These are phyloP conservation scores for Nissolia schottii DNA, from an alignment of 306 rosid genomes.

Conservation along the genomic window DNA sequence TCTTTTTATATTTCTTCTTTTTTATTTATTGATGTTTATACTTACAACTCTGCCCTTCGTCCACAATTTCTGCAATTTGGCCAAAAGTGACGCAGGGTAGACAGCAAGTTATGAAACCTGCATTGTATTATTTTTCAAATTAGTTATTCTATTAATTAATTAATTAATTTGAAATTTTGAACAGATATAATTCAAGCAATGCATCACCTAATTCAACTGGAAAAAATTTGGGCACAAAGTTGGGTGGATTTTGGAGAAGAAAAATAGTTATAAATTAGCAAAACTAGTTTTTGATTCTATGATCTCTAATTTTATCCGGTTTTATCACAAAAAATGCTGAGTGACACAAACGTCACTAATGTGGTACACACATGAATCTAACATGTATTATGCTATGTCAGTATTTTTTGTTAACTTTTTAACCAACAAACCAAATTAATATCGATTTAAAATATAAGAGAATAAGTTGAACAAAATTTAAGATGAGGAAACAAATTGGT, in stretches of 20 bases:
- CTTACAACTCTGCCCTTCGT: constrained; percentile 43
- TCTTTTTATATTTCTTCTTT: no score
- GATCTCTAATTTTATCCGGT: not conserved
- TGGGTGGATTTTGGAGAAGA: not conserved
- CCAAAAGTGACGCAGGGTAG: constrained; percentile 45
- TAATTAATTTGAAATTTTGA: not conserved
- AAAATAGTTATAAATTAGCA: not conserved
- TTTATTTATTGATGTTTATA: not conserved
- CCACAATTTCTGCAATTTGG: constrained; percentile 42
- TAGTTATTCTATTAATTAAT: not conserved
- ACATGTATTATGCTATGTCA: no score
- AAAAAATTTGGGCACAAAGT: not conserved
- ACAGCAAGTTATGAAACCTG: constrained; percentile 40
- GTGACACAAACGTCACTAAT: no score
- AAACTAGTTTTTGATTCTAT: no score
- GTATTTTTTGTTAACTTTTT: no score
- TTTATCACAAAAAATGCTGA: no score
- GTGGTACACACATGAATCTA: no score
- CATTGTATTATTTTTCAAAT: not conserved
- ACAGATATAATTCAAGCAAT: not conserved
- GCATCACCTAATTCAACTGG: not conserved
- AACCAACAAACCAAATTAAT: no score
- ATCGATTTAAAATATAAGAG: no score
- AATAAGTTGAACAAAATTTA: no score
- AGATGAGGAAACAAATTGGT: no score